Conservation (phyloP, 345 rosid genomes). For the Eucalyptus leucophloia region DNA sequence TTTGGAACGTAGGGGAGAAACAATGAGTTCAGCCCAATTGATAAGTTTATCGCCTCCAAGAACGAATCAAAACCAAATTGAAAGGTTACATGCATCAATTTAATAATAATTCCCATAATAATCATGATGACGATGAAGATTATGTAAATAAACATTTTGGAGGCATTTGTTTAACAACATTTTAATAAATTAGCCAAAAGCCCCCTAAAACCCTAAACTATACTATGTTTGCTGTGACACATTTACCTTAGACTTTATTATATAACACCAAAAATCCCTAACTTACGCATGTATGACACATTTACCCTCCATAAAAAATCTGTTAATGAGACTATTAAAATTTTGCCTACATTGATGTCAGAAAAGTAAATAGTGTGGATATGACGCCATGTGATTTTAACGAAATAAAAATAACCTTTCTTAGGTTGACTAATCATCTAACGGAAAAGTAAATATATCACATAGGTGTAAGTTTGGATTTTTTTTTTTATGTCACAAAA, state of each 20-base stretch:
- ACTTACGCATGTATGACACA: neutral
- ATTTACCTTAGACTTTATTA: too few relatives aligned
- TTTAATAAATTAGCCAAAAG: neutral
- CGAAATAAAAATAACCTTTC: neutral
- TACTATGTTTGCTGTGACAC: too few relatives aligned
- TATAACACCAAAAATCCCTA: neutral
- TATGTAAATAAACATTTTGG: neutral
- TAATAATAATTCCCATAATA: neutral
- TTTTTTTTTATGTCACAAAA: too few relatives aligned
- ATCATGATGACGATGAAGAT: neutral
- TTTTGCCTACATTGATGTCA: neutral
- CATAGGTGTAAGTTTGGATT: neutral
- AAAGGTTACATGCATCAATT: neutral
- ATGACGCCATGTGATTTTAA: rapidly evolving
- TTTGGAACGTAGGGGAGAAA: neutral
- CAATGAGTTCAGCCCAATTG: neutral
- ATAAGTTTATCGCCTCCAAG: neutral
- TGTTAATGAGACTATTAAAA: neutral
- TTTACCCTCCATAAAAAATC: too few relatives aligned
- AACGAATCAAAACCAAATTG: neutral
- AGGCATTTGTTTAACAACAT: neutral
- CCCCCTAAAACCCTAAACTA: neutral
- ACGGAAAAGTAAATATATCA: neutral
- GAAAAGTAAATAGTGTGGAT: neutral
- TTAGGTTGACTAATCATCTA: neutral